Base-by-base conservation (phyloP, 495 filamentous ascomycete species). In the Xylaria curta region DNA sequence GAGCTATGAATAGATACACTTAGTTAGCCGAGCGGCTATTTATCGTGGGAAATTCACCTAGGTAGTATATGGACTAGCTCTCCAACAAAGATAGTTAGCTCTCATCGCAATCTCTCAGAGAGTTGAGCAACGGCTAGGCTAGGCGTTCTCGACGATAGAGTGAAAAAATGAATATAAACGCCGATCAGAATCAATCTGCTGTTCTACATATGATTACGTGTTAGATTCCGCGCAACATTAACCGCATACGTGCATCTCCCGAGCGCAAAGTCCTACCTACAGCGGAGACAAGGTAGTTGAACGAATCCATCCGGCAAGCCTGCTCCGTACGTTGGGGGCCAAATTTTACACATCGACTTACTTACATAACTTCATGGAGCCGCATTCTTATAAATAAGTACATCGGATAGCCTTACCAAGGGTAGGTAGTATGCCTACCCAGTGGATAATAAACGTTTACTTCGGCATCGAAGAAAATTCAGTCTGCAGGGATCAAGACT, bases 1-100 rank as follows among this genome's bases (percentile, higher is more conserved):
- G 21, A 61, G 31, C 59, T 61, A 61, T 61, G 59, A 61, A 40
- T 61, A 61, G 59, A 42, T 42, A 40, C 7, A 26, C 36, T 12
- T 12, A 56, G 13, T 12, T 12, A 56, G 13, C 19, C 6, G 19
- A 15, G 47, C 47, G 7, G 38, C 58, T 19, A 36, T 59, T 4
- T n/a, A 36, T 10, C 28, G 33, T 59, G 15, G 9, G 54, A 49
- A 49, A 13, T 5, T 21, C 7, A 49, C 10, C 47, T 12, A 49
- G 46, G 42, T 46, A 13, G 40, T 44, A 15, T 15, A 15, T 15
- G 15, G 42, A 36, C 58, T 24, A 24, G 15, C 31, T 58, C 13
- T n/a, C 17, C 4, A n/a, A n/a, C n/a, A n/a, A n/a, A n/a, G n/a
- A n/a, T n/a, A n/a, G n/a, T n/a, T 19, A 0, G 4, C 26, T 33